These are phyloP conservation scores for Dictyostelium brefeldianum DNA, from an alignment of 78 protist species.

Conservation along the genomic window DNA sequence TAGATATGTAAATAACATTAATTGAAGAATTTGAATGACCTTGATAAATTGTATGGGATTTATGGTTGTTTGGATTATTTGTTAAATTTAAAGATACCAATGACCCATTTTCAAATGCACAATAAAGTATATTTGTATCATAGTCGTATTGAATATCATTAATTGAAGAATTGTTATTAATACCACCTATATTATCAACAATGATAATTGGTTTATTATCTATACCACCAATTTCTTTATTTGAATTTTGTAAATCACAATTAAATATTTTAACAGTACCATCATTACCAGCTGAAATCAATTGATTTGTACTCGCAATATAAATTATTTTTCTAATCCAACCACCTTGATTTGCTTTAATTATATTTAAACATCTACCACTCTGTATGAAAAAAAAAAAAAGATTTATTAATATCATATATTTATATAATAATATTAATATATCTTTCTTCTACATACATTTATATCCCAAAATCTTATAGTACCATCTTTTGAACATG, in stretches of 20 bases:
- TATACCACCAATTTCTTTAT: background rate
- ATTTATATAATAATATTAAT: background rate
- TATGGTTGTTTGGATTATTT: background rate
- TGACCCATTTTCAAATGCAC: constrained; percentile 4
- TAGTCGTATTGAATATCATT: background rate
- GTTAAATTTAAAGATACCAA: background rate
- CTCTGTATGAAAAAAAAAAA: background rate
- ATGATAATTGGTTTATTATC: background rate
- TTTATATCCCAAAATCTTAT: constrained; percentile 67
- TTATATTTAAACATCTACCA: constrained; percentile 63
- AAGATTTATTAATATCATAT: background rate
- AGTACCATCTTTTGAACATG: constrained; percentile 28
- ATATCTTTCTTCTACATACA: background rate
- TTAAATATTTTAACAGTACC: constrained; percentile 57
- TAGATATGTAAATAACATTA: constrained; percentile 44
- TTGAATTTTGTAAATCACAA: background rate
- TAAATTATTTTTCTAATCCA: constrained; percentile 50
- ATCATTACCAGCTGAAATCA: constrained; percentile 47
- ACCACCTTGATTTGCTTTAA: constrained; percentile 56
- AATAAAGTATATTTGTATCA: constrained; percentile 4
- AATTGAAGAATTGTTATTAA: background rate
- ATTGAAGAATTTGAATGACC: constrained; percentile 47
- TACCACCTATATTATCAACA: background rate
- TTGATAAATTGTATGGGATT: background rate
- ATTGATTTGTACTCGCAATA: background rate